phyloP scores from a whole-genome alignment of 2,329 filamentous ascomycete species.

The Cytospora paraplurivora region DNA sequence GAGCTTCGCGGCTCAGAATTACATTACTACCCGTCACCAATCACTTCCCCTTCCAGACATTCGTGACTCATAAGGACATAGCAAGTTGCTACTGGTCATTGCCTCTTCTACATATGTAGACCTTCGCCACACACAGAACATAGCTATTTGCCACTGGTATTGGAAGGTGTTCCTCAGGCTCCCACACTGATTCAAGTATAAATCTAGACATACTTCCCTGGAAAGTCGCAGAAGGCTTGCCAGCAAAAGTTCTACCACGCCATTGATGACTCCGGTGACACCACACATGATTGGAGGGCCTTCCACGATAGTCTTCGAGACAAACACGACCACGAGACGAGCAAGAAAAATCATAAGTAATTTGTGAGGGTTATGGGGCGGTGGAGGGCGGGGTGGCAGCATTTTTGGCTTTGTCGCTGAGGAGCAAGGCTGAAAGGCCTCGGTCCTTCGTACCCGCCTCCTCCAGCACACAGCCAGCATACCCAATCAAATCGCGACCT shows the following conservation, averaged over 20 bases:
- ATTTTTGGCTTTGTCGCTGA: too few species aligned
- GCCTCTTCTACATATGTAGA: too few species aligned
- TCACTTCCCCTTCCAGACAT: too few species aligned
- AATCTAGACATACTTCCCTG: neutral
- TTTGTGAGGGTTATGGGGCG: neutral
- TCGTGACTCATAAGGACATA: too few species aligned
- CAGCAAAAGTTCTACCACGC: conserved; percentile 13
- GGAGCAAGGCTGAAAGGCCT: neutral
- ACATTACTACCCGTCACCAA: neutral
- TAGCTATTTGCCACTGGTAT: neutral
- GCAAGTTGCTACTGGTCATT: too few species aligned
- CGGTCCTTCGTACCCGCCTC: neutral
- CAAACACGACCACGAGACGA: neutral
- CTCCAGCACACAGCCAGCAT: neutral
- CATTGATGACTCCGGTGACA: neutral
- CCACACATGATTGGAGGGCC: neutral
- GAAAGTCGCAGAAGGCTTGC: conserved; percentile 1
- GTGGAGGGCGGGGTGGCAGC: too few species aligned
- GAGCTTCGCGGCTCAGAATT: neutral
- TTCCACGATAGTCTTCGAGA: neutral
- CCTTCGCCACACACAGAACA: neutral
- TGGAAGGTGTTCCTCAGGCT: neutral
- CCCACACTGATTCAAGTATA: neutral
- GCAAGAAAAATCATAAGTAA: neutral
- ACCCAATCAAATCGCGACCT: neutral